A percentile compares a stretch with the other conserved stretches of the same genome.
phyloP scores from a whole-genome alignment of 2,329 filamentous ascomycete species.

The Mariannaea elegans region DNA sequence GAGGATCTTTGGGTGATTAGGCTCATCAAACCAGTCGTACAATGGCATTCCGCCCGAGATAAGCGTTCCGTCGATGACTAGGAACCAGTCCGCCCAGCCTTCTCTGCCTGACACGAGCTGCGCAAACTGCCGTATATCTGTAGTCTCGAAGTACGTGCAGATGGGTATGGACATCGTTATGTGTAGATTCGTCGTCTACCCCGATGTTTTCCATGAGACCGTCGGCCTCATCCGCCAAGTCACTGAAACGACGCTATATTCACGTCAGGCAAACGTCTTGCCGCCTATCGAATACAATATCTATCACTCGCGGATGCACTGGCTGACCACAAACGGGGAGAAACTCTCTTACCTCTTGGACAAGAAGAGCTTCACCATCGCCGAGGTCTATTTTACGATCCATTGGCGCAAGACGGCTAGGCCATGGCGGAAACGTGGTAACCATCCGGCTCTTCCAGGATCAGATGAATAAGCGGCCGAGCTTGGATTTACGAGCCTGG shows the following conservation, averaged over 20 bases:
- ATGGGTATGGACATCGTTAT: slow-evolving; percentile 26
- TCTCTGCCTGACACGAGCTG: slow-evolving; percentile 12
- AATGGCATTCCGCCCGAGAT: slow-evolving; percentile 19
- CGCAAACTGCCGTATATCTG: slow-evolving; percentile 19
- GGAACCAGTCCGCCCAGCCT: slow-evolving; percentile 17
- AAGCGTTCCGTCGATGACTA: slow-evolving; percentile 20
- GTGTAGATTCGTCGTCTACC: slow-evolving; percentile 23
- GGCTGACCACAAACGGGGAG: slow-evolving; percentile 21
- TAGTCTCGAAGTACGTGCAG: slow-evolving; percentile 23
- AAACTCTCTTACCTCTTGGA: slow-evolving; percentile 20
- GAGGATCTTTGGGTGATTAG: slow-evolving; percentile 20
- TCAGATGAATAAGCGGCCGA: slow-evolving; percentile 28
- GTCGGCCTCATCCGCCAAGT: slow-evolving; percentile 23
- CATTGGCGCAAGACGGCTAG: slow-evolving; percentile 29
- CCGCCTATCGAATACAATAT: slow-evolving; percentile 19
- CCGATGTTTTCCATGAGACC: slow-evolving; percentile 15
- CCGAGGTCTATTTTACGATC: slow-evolving; percentile 21
- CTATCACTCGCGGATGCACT: slow-evolving; percentile 22
- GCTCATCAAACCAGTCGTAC: slow-evolving; percentile 21
- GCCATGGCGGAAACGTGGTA: slow-evolving; percentile 30
- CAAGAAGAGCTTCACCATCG: slow-evolving; percentile 12
- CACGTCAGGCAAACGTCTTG: slow-evolving; percentile 23
- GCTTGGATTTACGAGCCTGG: slow-evolving; percentile 25
- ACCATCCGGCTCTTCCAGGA: slow-evolving; percentile 25
- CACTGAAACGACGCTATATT: slow-evolving; percentile 20